Conservation (phyloP, 73 alveolate species). For the Tetrahymena elliotti region DNA sequence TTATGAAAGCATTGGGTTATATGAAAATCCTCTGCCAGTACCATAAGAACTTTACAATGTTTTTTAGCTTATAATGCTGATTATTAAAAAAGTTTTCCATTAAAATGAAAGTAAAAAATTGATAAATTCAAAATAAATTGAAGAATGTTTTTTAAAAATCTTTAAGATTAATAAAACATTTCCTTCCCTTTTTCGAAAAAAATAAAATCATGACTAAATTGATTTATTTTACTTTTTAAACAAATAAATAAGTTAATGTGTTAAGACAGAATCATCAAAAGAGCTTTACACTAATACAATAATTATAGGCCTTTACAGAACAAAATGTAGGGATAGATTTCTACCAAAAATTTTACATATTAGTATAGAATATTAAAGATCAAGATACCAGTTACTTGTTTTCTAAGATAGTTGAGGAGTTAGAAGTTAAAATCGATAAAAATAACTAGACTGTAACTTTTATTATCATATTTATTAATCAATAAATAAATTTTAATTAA, state of each 20-base stretch:
- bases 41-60: neutral
- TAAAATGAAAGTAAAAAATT: neutral
- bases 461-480: neutral
- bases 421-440: neutral
- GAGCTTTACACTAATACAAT: neutral
- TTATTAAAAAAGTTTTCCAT: neutral
- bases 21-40: neutral
- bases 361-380: neutral
- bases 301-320: neutral
- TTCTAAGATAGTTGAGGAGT: neutral
- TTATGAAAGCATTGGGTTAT: neutral
- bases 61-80: neutral
- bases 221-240: neutral
- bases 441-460: neutral
- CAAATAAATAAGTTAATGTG: neutral
- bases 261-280: neutral
- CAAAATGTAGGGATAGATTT: neutral
- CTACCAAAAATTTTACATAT: neutral
- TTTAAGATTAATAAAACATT: no score
- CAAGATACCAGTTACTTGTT: neutral
- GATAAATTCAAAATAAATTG: neutral
- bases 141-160: neutral
- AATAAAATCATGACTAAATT: neutral
- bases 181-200: no score
- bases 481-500: neutral